Conservation (phyloP, 2,329 filamentous ascomycete species). For the Apiospora aurea region DNA sequence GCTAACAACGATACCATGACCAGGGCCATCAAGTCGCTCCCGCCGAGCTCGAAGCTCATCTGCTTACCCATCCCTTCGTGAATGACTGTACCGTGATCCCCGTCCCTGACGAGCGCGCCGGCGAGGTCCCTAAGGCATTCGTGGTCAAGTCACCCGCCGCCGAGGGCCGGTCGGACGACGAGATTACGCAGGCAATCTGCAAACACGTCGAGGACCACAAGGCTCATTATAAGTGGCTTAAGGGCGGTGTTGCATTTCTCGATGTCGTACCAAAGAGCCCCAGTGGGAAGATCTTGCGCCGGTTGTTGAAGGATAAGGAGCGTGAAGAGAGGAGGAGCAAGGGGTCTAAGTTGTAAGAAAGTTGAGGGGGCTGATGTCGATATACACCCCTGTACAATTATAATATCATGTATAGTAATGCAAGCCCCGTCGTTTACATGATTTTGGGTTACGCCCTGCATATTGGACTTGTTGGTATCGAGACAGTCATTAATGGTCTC, state of each 20-base stretch:
- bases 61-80: slow-evolving; percentile 78
- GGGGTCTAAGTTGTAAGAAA: slow-evolving; percentile 65
- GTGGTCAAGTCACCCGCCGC: slow-evolving; percentile 60
- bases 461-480: no score
- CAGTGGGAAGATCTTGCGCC: slow-evolving; percentile 69
- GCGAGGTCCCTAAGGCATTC: slow-evolving; percentile 72
- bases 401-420: neutral
- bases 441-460: no score
- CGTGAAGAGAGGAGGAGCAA: slow-evolving; percentile 65
- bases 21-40: slow-evolving; percentile 82
- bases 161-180: slow-evolving; percentile 41
- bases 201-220: slow-evolving; percentile 64
- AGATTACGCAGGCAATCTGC: slow-evolving; percentile 52
- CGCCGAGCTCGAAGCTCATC: slow-evolving; percentile 81
- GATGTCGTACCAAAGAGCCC: slow-evolving; percentile 69
- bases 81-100: slow-evolving; percentile 82
- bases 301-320: slow-evolving; percentile 71
- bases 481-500: no score
- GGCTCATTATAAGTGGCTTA: slow-evolving; percentile 65
- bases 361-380: neutral
- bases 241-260: slow-evolving; percentile 60
- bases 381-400: neutral
- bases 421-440: no score
- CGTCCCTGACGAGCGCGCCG: slow-evolving; percentile 66
- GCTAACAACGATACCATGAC: neutral